Percentiles rank a stretch among this genome's conserved stretches.
phyloP scores from a whole-genome alignment of 2,329 filamentous ascomycete species.

The Fusarium palustre region DNA sequence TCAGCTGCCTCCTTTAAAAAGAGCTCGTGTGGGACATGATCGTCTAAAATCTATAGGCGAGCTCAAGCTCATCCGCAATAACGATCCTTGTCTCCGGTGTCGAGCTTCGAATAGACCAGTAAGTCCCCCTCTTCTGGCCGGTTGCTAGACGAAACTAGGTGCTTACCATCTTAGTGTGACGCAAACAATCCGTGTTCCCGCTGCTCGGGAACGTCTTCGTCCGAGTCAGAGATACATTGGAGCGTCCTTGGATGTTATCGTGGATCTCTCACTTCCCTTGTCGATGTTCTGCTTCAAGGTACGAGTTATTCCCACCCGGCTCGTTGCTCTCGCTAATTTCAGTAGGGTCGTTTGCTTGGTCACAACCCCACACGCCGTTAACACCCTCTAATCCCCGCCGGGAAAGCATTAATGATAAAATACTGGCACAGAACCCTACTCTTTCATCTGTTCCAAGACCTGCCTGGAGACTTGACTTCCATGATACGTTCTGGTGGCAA shows the following conservation, averaged over 20 bases:
- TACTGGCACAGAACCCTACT: constrained; percentile 60
- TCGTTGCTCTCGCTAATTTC: constrained; percentile 23
- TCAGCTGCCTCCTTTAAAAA: constrained; percentile 66
- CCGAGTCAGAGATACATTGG: constrained; percentile 61
- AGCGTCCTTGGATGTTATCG: constrained; percentile 63
- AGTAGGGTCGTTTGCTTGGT: constrained; percentile 60
- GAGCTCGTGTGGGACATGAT: constrained; percentile 63
- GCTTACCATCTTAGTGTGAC: constrained; percentile 60
- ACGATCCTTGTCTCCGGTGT: constrained; percentile 65
- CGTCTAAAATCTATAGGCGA: constrained; percentile 69
- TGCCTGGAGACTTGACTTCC: constrained; percentile 63
- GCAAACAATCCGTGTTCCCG: constrained; percentile 61
- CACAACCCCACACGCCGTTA: constrained; percentile 62
- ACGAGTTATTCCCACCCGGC: constrained; percentile 24
- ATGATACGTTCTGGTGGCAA: constrained; percentile 70
- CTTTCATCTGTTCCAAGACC: constrained; percentile 55
- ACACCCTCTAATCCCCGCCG: constrained; percentile 63
- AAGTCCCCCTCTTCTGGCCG: constrained; percentile 38
- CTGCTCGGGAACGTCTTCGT: constrained; percentile 56
- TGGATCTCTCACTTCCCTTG: constrained; percentile 59
- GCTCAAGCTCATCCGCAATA: constrained; percentile 61
- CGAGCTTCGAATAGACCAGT: constrained; percentile 61
- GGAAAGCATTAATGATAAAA: constrained; percentile 64
- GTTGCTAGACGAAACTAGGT: not conserved
- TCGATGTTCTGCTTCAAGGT: constrained; percentile 65